A percentile compares a stretch with the other conserved stretches of the same genome.
Conservation (phyloP, 106 monocot species). For the Platanthera guangdongensis region DNA sequence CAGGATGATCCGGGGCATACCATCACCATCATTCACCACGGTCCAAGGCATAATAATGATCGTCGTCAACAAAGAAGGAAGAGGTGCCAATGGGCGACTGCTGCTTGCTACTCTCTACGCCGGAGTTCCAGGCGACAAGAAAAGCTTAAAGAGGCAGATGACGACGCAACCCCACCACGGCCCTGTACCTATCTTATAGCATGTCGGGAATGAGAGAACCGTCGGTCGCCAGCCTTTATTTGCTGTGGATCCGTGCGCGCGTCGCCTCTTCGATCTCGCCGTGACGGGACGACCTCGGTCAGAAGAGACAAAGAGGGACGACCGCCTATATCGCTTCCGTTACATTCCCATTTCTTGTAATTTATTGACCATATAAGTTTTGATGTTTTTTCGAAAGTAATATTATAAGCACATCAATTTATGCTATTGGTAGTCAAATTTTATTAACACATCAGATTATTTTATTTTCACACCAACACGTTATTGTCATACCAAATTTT, state of each 20-base stretch:
- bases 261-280: not conserved
- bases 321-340: too few species aligned
- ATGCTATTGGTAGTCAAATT: too few species aligned
- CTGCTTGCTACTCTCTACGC: not conserved
- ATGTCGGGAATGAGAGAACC: not conserved
- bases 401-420: too few species aligned
- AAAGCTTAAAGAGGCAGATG: not conserved
- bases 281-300: not conserved
- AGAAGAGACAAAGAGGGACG: not conserved
- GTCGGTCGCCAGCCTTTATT: not conserved
- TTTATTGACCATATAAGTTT: too few species aligned
- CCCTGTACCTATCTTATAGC: not conserved
- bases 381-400: too few species aligned
- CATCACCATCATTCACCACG: conserved; percentile 19
- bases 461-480: too few species aligned
- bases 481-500: too few species aligned
- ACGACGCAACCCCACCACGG: not conserved
- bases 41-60: conserved; percentile 19
- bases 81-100: not conserved
- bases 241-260: not conserved
- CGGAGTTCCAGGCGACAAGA: not conserved
- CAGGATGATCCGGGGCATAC: conserved; percentile 20
- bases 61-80: not conserved
- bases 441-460: too few species aligned
- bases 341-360: too few species aligned